Percentiles rank a stretch among this genome's conserved stretches.
Conservation (phyloP, 2,329 filamentous ascomycete genomes). For the Pseudogymnoascus sp. region DNA sequence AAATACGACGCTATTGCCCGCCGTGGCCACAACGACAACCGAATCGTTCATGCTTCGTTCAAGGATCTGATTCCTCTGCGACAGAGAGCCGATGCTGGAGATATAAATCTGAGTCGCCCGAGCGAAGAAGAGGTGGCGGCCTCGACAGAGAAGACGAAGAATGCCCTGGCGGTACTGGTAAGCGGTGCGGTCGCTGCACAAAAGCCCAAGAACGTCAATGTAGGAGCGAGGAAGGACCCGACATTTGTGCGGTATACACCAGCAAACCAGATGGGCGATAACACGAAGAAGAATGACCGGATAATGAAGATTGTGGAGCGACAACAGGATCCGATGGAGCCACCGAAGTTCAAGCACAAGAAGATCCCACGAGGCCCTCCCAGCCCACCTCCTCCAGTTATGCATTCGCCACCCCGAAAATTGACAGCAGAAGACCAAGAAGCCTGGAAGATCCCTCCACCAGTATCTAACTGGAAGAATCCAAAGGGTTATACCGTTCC, state of each 20-base stretch:
- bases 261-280: slow-evolving; percentile 91
- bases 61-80: slow-evolving; percentile 92
- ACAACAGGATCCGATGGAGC: slow-evolving; percentile 91
- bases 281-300: slow-evolving; percentile 75
- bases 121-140: slow-evolving; percentile 75
- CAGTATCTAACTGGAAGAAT: slow-evolving; percentile 98
- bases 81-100: slow-evolving; percentile 85
- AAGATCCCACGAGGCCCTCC: slow-evolving; percentile 92
- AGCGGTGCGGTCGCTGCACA: slow-evolving; percentile 81
- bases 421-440: slow-evolving; percentile 96
- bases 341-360: slow-evolving; percentile 98
- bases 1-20: slow-evolving; percentile 94
- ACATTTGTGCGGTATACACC: slow-evolving; percentile 96
- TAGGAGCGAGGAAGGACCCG: slow-evolving; percentile 69
- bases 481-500: slow-evolving; percentile 96
- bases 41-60: slow-evolving; percentile 90
- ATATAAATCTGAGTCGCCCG: slow-evolving; percentile 78
- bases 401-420: slow-evolving; percentile 91
- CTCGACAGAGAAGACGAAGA: slow-evolving; percentile 80
- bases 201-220: slow-evolving; percentile 90
- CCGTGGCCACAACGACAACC: slow-evolving; percentile 73
- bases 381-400: slow-evolving; percentile 83
- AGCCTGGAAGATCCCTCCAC: slow-evolving; percentile 84
- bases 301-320: slow-evolving; percentile 98
- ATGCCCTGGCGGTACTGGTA: slow-evolving; percentile 73